Evolutionary conservation across 768 basidiomycete genomes (phyloP).

Genomic region (Tylopilus plumbeoviolaceoides): DNA sequence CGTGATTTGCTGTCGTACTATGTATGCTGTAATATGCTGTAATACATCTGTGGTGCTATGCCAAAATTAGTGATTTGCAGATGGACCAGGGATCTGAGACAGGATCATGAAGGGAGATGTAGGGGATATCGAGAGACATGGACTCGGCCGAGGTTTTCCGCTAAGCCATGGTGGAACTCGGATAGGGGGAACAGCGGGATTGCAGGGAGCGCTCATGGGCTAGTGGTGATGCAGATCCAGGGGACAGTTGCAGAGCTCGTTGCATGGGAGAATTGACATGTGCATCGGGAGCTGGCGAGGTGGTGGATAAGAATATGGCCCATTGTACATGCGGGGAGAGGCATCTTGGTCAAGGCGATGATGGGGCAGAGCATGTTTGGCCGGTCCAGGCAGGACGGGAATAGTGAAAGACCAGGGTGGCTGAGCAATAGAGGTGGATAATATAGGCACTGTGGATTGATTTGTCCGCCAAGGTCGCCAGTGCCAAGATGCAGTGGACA

Average conservation of each 20-base stretch:
- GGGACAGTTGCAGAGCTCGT: conserved; percentile 25
- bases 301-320: conserved; percentile 28
- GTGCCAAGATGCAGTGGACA: conserved; percentile 55
- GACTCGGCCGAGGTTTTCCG: conserved; percentile 28
- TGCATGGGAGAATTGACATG: conserved; percentile 31
- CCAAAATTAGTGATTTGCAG: no score
- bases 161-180: conserved; percentile 24
- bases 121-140: conserved; percentile 33
- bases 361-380: conserved; percentile 20
- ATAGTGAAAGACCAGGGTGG: conserved; percentile 50
- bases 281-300: conserved; percentile 27
- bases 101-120: conserved; percentile 32
- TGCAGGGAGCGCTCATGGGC: conserved; percentile 21
- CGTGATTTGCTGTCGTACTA: no score
- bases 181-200: conserved; percentile 46
- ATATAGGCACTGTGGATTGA: conserved; percentile 34
- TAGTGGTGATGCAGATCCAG: conserved; percentile 25
- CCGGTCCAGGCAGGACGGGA: conserved; percentile 28
- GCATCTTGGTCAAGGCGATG: conserved; percentile 23
- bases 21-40: no score
- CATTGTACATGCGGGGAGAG: conserved; percentile 25
- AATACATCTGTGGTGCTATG: no score
- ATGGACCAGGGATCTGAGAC: conserved; percentile 24
- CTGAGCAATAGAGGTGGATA: conserved; percentile 30
- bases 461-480: conserved; percentile 56